phyloP scores from a whole-genome alignment of 2,329 filamentous ascomycete species.

The Diaporthe ilicicola region DNA sequence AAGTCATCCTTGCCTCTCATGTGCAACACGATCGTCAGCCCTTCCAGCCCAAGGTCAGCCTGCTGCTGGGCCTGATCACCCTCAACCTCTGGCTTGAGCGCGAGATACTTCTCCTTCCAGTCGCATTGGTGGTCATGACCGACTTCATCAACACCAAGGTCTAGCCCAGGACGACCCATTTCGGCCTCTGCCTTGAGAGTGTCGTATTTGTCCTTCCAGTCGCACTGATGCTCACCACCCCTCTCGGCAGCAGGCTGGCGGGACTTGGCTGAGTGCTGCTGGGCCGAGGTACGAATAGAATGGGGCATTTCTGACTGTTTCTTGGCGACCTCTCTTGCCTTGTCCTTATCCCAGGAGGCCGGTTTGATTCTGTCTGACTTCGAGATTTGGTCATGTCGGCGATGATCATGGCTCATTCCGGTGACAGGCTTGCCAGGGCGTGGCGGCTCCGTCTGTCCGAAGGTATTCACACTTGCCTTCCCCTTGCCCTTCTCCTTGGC shows the following conservation, averaged over 20 bases:
- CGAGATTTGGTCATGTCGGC: neutral
- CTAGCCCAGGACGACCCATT: constrained; percentile 23
- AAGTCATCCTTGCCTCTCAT: constrained; percentile 58
- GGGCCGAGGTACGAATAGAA: neutral
- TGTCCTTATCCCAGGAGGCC: neutral
- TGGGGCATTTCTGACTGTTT: neutral
- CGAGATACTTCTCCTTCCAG: constrained; percentile 53
- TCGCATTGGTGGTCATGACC: constrained; percentile 49
- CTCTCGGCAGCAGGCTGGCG: neutral
- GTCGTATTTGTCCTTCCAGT: constrained; percentile 53
- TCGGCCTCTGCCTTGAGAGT: constrained; percentile 50
- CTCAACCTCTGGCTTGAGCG: constrained; percentile 49
- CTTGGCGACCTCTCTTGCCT: neutral
- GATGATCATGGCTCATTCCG: neutral
- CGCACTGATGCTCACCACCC: constrained; percentile 48
- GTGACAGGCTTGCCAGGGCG: neutral
- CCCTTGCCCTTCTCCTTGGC: constrained; percentile 4
- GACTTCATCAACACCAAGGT: constrained; percentile 41
- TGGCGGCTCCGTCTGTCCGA: neutral
- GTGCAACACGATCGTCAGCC: constrained; percentile 61
- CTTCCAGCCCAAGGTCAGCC: constrained; percentile 54
- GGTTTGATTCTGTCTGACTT: too few relatives aligned
- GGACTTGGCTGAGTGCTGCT: neutral
- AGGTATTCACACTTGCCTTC: neutral
- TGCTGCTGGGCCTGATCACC: constrained; percentile 25